Percentiles rank a stretch among this genome's conserved stretches.
Evolutionary conservation across 495 filamentous ascomycete species (phyloP).

Genomic region (Staphylotrichum tortipilum): DNA sequence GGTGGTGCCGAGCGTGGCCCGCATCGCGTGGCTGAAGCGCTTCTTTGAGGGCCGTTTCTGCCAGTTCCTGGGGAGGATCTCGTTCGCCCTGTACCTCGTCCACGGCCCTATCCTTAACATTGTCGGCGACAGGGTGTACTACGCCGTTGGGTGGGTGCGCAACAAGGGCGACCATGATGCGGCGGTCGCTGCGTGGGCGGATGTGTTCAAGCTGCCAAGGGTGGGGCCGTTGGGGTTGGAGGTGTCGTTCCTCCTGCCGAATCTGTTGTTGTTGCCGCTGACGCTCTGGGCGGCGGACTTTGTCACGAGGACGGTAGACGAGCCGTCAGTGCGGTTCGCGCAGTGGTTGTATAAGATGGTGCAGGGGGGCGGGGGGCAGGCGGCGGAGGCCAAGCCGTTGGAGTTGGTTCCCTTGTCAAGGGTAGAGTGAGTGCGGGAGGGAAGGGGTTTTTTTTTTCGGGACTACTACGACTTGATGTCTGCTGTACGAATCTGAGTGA

Average conservation of each 20-base stretch:
- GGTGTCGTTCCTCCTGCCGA: conserved; percentile 40
- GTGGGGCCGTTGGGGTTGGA: conserved; percentile 49
- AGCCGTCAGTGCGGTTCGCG: conserved; percentile 46
- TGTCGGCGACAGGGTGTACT: conserved; percentile 40
- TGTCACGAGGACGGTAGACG: conserved; percentile 46
- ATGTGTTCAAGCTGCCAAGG: conserved; percentile 39
- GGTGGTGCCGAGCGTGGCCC: conserved; percentile 45
- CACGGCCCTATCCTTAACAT: conserved; percentile 50
- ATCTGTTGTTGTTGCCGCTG: conserved; percentile 47
- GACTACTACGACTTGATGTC: too few relatives aligned
- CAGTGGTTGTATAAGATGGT: conserved; percentile 43
- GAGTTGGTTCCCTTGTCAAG: conserved; percentile 5
- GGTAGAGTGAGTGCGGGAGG: conserved; percentile 9
- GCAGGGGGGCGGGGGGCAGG: conserved; percentile 8
- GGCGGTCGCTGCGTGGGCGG: conserved; percentile 36
- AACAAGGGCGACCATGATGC: conserved; percentile 9
- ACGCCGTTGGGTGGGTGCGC: conserved; percentile 40
- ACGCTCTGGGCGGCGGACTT: conserved; percentile 51
- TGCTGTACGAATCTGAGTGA: too few relatives aligned
- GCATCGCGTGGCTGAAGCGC: conserved; percentile 34
- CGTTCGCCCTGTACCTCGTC: conserved; percentile 58
- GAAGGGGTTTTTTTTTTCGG: too few relatives aligned
- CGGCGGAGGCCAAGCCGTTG: conserved; percentile 10
- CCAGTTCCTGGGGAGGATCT: conserved; percentile 57
- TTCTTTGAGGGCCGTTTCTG: conserved; percentile 52